Percentiles rank a stretch among this genome's conserved stretches.
Conservation (phyloP, 768 basidiomycete genomes). For the Gloeophyllum trabeum region DNA sequence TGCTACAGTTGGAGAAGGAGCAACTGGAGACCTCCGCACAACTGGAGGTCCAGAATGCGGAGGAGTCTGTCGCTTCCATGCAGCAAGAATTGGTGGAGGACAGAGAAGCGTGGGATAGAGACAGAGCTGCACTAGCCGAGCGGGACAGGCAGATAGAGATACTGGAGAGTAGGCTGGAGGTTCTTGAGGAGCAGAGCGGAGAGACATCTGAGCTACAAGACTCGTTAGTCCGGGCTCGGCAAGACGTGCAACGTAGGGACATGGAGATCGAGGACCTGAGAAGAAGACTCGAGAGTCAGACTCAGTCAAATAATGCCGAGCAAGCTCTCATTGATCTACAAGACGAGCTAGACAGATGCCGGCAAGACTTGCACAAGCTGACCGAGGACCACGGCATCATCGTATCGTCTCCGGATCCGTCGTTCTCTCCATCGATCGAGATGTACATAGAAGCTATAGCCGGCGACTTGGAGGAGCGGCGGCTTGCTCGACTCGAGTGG, state of each 20-base stretch:
- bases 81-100: slow-evolving; percentile 45
- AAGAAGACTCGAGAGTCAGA: slow-evolving; percentile 15
- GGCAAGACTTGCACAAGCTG: not conserved
- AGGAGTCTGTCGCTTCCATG: slow-evolving; percentile 50
- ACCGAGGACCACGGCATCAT: not conserved
- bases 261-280: slow-evolving; percentile 12
- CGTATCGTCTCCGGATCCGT: slow-evolving; percentile 29
- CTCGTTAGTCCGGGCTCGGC: slow-evolving; percentile 23
- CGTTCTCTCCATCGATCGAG: slow-evolving; percentile 35
- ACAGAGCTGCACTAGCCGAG: slow-evolving; percentile 29
- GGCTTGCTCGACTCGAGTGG: slow-evolving; percentile 35
- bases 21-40: slow-evolving; percentile 53
- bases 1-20: slow-evolving; percentile 56
- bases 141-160: slow-evolving; percentile 23
- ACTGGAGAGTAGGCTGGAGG: slow-evolving; percentile 30
- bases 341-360: not conserved
- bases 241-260: slow-evolving; percentile 16
- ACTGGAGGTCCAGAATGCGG: slow-evolving; percentile 54
- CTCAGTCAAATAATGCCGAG: not conserved
- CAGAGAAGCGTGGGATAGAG: slow-evolving; percentile 37
- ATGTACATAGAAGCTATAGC: slow-evolving; percentile 41
- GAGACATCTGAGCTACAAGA: slow-evolving; percentile 30
- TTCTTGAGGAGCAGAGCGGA: slow-evolving; percentile 29
- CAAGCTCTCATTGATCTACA: not conserved
- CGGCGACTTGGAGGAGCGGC: slow-evolving; percentile 28